Evolutionary conservation across 2,329 filamentous ascomycete species (phyloP).

Genomic region (Lomentospora prolificans): DNA sequence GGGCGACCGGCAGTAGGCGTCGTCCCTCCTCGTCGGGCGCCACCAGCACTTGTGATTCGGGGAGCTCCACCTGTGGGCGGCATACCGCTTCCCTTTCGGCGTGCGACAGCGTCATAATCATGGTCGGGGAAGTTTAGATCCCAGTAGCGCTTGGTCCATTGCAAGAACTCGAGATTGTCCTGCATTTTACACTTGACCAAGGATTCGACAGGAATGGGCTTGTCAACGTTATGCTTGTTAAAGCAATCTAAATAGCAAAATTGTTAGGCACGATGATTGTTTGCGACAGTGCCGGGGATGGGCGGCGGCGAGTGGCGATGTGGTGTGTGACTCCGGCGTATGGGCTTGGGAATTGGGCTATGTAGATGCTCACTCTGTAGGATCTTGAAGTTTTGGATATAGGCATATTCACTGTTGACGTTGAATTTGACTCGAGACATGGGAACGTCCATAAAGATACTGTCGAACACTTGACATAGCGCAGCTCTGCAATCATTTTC

Average conservation of each 20-base stretch:
- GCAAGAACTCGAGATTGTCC: slow-evolving; percentile 97
- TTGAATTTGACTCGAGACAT: slow-evolving; percentile 98
- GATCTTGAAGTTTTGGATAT: slow-evolving; percentile 97
- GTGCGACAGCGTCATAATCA: slow-evolving; percentile 83
- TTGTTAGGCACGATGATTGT: slow-evolving; percentile 3
- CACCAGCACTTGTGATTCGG: slow-evolving; percentile 38
- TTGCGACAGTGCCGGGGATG: no score
- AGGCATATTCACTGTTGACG: slow-evolving; percentile 92
- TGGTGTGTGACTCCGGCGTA: no score
- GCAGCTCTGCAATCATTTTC: slow-evolving; percentile 58
- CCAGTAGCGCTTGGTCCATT: slow-evolving; percentile 96
- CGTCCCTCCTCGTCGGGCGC: slow-evolving; percentile 43
- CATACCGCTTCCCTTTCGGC: slow-evolving; percentile 68
- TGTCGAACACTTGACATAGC: slow-evolving; percentile 95
- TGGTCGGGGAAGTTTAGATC: slow-evolving; percentile 96
- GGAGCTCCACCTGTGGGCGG: slow-evolving; percentile 37
- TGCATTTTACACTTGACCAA: slow-evolving; percentile 99
- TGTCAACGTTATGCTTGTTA: slow-evolving; percentile 77
- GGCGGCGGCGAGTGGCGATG: no score
- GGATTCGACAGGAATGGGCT: slow-evolving; percentile 76
- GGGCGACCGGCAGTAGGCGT: slow-evolving; percentile 42
- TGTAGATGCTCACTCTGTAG: slow-evolving; percentile 65
- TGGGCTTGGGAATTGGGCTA: not conserved
- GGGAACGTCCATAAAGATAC: slow-evolving; percentile 89
- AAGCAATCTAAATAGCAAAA: slow-evolving; percentile 55